Evolutionary conservation across 2,329 filamentous ascomycete genomes (phyloP).

Genomic region (Lithohypha guttulata): DNA sequence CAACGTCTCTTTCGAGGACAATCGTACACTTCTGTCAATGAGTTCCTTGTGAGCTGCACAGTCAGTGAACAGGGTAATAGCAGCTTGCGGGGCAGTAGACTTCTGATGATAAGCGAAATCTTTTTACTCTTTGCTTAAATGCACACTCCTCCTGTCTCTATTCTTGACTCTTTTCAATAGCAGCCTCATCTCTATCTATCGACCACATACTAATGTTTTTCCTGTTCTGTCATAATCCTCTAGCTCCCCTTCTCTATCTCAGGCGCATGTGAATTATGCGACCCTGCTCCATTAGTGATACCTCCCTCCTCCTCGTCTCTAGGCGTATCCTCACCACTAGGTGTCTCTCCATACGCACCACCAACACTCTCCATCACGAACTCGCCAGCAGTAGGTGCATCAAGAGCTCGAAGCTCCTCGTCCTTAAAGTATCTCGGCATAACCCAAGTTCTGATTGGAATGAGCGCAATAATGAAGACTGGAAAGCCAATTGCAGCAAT

Average conservation of each 20-base stretch:
- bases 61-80: too few relatives aligned
- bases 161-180: too few relatives aligned
- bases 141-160: too few relatives aligned
- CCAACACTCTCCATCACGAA: constrained; percentile 70
- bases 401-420: constrained; percentile 52
- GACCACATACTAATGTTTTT: background rate
- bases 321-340: background rate
- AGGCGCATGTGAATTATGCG: background rate
- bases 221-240: background rate
- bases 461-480: constrained; percentile 58
- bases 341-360: constrained; percentile 43
- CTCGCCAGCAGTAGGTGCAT: constrained; percentile 62
- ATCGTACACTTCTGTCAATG: too few relatives aligned
- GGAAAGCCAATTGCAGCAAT: constrained; percentile 75
- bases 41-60: too few relatives aligned
- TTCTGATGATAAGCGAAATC: too few relatives aligned
- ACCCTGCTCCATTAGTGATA: background rate
- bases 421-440: constrained; percentile 51
- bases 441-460: constrained; percentile 54
- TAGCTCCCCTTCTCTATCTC: background rate
- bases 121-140: too few relatives aligned
- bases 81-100: too few relatives aligned
- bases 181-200: background rate
- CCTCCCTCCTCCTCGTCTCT: background rate
- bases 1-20: too few relatives aligned